Evolutionary conservation across 1,139 yeast genomes (phyloP).

Genomic region (Magnusiomyces sp.): DNA sequence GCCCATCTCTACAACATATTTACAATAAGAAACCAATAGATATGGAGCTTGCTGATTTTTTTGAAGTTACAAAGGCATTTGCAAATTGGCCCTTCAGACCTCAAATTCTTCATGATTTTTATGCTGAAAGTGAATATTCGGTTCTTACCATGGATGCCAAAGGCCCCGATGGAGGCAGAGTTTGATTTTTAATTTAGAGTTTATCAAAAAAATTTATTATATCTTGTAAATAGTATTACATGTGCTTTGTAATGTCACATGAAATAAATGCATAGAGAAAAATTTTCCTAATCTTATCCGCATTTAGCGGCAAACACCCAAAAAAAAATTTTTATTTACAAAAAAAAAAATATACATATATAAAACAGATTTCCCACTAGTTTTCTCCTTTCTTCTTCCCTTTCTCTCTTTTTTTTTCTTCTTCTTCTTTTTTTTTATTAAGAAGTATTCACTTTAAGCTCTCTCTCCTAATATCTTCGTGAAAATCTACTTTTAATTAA

Average conservation of each 20-base stretch:
- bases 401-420: neutral
- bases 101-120: constrained; percentile 37
- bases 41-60: constrained; percentile 48
- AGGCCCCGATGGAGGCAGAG: neutral
- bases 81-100: constrained; percentile 87
- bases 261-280: neutral
- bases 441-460: neutral
- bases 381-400: neutral
- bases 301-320: neutral
- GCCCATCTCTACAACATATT: constrained; percentile 35
- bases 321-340: neutral
- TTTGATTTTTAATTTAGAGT: neutral
- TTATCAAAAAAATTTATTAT: neutral
- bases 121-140: constrained; percentile 24
- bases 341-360: neutral
- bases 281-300: neutral
- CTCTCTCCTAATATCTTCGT: neutral
- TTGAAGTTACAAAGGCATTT: constrained; percentile 44
- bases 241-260: neutral
- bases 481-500: neutral
- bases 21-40: constrained; percentile 42
- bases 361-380: neutral
- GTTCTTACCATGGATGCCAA: too few species aligned
- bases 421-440: neutral
- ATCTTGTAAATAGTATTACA: neutral